Conservation (phyloP, 371 early-diverging fungal species). For the Mucor saturninus region DNA sequence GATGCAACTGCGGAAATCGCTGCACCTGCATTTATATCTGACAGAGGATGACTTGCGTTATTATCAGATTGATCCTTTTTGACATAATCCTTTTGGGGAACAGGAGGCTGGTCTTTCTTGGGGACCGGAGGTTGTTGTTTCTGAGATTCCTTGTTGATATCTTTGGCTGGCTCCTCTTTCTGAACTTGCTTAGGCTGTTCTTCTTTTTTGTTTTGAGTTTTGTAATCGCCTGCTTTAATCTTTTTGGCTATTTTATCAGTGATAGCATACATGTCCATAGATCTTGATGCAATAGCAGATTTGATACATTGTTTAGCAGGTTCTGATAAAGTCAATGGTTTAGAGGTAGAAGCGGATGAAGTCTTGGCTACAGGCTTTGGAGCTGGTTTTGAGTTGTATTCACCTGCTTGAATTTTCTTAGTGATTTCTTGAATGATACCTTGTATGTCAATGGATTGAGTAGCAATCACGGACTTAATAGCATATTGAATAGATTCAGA, state of each 20-base stretch:
- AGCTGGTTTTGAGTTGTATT: conserved; percentile 7
- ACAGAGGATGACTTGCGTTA: neutral
- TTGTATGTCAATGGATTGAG: conserved; percentile 11
- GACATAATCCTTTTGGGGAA: too few species aligned
- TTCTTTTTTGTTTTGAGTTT: neutral
- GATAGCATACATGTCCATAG: conserved; percentile 13
- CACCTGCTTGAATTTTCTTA: conserved; percentile 1
- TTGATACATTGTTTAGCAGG: conserved; percentile 11
- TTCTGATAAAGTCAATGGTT: conserved; percentile 15
- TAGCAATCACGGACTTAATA: conserved; percentile 14
- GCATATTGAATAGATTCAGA: conserved; percentile 14
- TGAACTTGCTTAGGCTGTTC: too few species aligned
- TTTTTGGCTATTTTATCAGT: conserved; percentile 6
- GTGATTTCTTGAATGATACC: conserved; percentile 6
- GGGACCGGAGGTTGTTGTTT: too few species aligned
- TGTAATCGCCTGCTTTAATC: conserved; percentile 7
- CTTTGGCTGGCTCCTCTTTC: too few species aligned
- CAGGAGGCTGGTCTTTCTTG: too few species aligned
- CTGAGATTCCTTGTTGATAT: too few species aligned
- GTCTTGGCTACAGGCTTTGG: neutral
- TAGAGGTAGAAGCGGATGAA: neutral
- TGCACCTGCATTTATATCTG: neutral
- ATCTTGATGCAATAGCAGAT: conserved; percentile 10
- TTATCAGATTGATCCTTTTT: too few species aligned
- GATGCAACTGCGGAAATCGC: neutral